Evolutionary conservation across 208 protist genomes (phyloP), one percentile per base, ranked within the genome.

Genomic region (Acanthamoeba divionensis): DNA sequence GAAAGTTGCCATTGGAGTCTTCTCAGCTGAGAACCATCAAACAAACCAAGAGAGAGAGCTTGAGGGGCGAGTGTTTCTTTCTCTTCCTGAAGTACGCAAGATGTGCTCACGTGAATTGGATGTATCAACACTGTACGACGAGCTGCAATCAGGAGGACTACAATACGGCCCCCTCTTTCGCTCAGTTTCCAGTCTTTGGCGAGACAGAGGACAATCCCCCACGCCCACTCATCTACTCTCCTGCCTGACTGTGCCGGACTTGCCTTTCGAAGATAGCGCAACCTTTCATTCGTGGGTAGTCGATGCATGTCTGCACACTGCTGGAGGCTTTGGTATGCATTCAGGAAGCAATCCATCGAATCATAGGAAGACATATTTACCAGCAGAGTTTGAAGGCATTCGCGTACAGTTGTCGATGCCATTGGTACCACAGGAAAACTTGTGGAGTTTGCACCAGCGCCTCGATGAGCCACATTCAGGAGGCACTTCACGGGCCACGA

Each of bases 231-330:
- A 41, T 4, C 12, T 82, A 13, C 38, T 82, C 21, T 52, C 73
- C 21, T 52, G 73, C 73, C 55, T 82, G 18, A n/a, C 15, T 2
- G 73, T 82, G 38, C 73, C 47, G 31, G 48, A 6, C 2, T 41
- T 6, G 10, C n/a, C 73, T 2, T 29, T 6, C 10, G 24, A 9
- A 29, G 15, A 3, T 3, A 12, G 21, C 12, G 9, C 6, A 26
- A 52, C 5, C 13, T 36, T 24, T 13, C 73, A 45, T 2, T 45
- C 38, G n/a, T 82, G 73, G 73, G 45, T 82, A 29, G 9, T 82
- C 45, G 73, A 82, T 21, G 38, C 73, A 33, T 82, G 73, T 31
- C 24, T 82, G 73, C 73, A 82, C 47, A 82, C 73, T 18, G 73
- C 73, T 5, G 73, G 24, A 24, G 73, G 66, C 66, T 77, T 77